Conservation (phyloP, 2,329 filamentous ascomycete genomes). For the Fusarium sp. region DNA sequence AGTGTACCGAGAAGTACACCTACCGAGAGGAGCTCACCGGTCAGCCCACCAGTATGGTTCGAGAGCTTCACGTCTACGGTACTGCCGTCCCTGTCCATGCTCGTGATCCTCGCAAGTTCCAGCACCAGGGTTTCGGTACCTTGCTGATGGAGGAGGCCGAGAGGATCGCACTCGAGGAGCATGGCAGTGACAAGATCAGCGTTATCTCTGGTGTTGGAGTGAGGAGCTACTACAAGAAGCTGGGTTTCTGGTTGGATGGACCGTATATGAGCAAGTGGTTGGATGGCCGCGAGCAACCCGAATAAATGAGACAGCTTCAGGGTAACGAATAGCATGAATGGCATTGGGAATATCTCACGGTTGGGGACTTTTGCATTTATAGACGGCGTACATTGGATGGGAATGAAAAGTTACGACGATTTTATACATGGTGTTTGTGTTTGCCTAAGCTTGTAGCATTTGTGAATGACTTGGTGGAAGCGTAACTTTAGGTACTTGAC, state of each 20-base stretch:
- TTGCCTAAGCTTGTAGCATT: neutral
- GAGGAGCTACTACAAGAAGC: slow-evolving; percentile 90
- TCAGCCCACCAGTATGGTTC: slow-evolving; percentile 90
- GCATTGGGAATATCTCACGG: slow-evolving; percentile 35
- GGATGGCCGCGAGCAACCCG: slow-evolving; percentile 56
- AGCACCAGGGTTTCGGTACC: slow-evolving; percentile 97
- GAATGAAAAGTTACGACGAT: slow-evolving; percentile 28
- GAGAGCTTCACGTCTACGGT: slow-evolving; percentile 96
- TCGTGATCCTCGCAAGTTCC: slow-evolving; percentile 94
- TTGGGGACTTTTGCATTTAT: slow-evolving; percentile 31
- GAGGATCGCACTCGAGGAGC: slow-evolving; percentile 92
- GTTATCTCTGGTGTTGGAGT: slow-evolving; percentile 99
- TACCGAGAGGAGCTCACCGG: slow-evolving; percentile 87
- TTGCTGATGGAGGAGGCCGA: slow-evolving; percentile 98
- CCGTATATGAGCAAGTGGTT: slow-evolving; percentile 82
- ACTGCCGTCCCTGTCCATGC: slow-evolving; percentile 98
- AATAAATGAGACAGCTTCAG: slow-evolving; percentile 16
- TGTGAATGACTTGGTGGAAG: neutral
- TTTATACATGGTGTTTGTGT: neutral
- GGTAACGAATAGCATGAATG: slow-evolving; percentile 21
- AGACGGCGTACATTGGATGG: slow-evolving; percentile 38
- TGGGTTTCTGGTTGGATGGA: slow-evolving; percentile 94
- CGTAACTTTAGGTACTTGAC: neutral
- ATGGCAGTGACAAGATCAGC: slow-evolving; percentile 92
- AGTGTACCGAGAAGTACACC: slow-evolving; percentile 91